phyloP scores from a whole-genome alignment of 129 eudicot genomes.

The Artemisia tridentata region DNA sequence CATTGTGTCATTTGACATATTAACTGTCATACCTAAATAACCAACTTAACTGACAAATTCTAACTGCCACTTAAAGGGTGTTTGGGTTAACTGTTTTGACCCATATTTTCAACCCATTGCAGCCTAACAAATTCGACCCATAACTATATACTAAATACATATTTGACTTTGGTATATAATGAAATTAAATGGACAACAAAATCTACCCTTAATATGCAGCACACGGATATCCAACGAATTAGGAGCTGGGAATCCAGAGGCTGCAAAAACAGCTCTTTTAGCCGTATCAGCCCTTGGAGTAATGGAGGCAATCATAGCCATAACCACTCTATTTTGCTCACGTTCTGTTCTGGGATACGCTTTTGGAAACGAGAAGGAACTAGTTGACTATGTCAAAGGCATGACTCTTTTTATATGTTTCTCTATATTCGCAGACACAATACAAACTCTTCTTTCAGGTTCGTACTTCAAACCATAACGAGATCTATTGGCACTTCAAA shows the following conservation, averaged over 20 bases:
- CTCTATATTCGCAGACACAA: slow-evolving; percentile 31
- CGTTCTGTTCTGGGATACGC: too few species aligned
- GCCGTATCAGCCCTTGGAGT: slow-evolving; percentile 18
- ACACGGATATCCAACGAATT: slow-evolving; percentile 20
- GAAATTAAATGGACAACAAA: too few species aligned
- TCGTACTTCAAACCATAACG: not conserved
- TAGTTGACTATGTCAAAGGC: slow-evolving; percentile 4
- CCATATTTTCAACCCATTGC: too few species aligned
- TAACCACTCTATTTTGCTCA: not conserved
- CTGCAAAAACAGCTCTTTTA: slow-evolving; percentile 25
- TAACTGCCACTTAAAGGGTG: too few species aligned
- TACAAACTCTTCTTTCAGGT: slow-evolving; percentile 36
- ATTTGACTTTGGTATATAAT: too few species aligned
- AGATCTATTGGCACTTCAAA: slow-evolving; percentile 1
- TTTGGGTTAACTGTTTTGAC: too few species aligned
- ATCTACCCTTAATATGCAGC: slow-evolving; percentile 7
- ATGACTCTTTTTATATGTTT: slow-evolving; percentile 32
- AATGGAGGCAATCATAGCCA: slow-evolving; percentile 27
- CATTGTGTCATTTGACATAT: too few species aligned
- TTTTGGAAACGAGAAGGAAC: too few species aligned
- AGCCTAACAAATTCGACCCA: too few species aligned
- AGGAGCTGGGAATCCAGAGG: slow-evolving; percentile 25
- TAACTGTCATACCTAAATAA: too few species aligned
- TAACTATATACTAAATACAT: too few species aligned
- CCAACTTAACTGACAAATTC: too few species aligned